phyloP scores from a whole-genome alignment of 495 filamentous ascomycete species.

The Neurospora terricola region DNA sequence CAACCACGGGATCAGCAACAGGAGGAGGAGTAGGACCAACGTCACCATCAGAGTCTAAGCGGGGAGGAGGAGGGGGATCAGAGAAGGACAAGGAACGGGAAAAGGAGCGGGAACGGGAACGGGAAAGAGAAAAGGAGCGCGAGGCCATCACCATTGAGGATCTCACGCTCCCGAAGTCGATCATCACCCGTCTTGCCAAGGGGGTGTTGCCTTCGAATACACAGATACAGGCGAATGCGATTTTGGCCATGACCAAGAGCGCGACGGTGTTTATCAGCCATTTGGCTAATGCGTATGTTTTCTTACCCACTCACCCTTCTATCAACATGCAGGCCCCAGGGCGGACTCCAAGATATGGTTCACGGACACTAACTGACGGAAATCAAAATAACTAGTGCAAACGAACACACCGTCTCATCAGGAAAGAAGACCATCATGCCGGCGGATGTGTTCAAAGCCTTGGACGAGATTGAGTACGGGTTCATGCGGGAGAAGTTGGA shows the following conservation, averaged over 20 bases:
- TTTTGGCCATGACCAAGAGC: conserved; percentile 82
- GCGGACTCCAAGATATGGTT: not conserved
- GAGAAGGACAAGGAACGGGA: conserved; percentile 21
- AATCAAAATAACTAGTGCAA: conserved; percentile 46
- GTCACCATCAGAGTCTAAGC: conserved; percentile 3
- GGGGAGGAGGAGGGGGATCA: conserved; percentile 1
- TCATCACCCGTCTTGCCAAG: conserved; percentile 87
- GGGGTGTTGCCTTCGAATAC: conserved; percentile 95
- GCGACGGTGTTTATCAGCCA: conserved; percentile 94
- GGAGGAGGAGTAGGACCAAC: conserved; percentile 15
- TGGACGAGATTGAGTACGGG: conserved; percentile 76
- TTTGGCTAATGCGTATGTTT: conserved; percentile 66
- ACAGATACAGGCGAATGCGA: conserved; percentile 85
- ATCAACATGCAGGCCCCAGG: not conserved
- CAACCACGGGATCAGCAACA: not conserved
- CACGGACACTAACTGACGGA: not conserved
- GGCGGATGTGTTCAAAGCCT: conserved; percentile 69
- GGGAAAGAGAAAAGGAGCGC: conserved; percentile 19
- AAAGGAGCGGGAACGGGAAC: conserved; percentile 8
- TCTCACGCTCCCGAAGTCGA: conserved; percentile 83
- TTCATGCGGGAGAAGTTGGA: conserved; percentile 57
- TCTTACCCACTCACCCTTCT: no score
- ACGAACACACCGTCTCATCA: conserved; percentile 54
- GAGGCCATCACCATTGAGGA: conserved; percentile 51
- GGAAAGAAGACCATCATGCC: conserved; percentile 83